Conservation (phyloP, 78 protist genomes). For the Pelomyxa schiedti region DNA sequence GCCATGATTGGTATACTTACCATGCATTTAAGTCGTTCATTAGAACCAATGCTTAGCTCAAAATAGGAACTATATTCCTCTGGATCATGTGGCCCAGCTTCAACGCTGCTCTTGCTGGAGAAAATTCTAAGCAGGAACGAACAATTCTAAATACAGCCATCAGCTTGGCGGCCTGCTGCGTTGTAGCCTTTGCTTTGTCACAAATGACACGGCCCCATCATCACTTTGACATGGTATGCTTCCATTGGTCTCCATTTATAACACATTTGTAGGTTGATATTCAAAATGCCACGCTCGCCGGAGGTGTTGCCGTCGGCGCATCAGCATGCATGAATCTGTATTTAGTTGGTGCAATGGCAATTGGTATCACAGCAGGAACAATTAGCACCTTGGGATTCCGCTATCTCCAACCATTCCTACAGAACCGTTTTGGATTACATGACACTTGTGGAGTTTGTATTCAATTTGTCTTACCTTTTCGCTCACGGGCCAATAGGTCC, state of each 20-base stretch:
- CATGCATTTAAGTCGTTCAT: slow-evolving; percentile 38
- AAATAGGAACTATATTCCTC: slow-evolving; percentile 55
- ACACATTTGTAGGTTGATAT: too few species aligned
- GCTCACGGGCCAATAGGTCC: slow-evolving; percentile 67
- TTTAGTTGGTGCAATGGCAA: slow-evolving; percentile 45
- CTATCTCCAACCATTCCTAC: slow-evolving; percentile 39
- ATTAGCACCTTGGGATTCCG: slow-evolving; percentile 62
- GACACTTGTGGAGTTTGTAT: slow-evolving; percentile 29
- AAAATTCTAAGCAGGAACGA: slow-evolving; percentile 18
- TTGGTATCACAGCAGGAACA: slow-evolving; percentile 65
- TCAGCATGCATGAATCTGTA: slow-evolving; percentile 40
- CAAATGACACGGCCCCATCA: slow-evolving; percentile 5
- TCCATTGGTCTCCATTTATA: too few species aligned
- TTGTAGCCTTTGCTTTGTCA: slow-evolving; percentile 33
- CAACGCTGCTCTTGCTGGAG: slow-evolving; percentile 72
- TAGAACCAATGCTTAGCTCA: background rate
- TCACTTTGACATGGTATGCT: slow-evolving; percentile 53
- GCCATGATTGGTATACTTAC: slow-evolving; percentile 72
- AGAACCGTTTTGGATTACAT: slow-evolving; percentile 18
- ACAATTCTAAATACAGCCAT: slow-evolving; percentile 41
- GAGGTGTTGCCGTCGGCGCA: slow-evolving; percentile 87
- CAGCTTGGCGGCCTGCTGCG: slow-evolving; percentile 13
- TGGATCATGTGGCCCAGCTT: slow-evolving; percentile 88
- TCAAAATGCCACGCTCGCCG: slow-evolving; percentile 85
- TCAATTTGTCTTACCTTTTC: background rate